A percentile compares a stretch with the other conserved stretches of the same genome.
phyloP scores from a whole-genome alignment of 441 rosid species.

The Arabidopsis hybrid region DNA sequence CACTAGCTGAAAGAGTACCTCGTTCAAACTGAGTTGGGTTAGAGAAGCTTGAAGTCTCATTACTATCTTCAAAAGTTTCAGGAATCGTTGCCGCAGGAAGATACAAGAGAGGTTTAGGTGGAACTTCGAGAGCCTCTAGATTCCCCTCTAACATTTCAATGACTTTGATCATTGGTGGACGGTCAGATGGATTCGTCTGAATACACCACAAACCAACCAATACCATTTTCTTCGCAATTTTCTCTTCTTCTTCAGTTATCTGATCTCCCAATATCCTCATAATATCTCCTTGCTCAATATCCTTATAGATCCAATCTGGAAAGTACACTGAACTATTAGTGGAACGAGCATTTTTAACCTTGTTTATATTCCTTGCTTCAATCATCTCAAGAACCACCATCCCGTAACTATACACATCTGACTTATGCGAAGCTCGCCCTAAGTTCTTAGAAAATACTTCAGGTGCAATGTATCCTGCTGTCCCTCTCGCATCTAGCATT shows the following conservation, averaged over 20 bases:
- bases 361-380: neutral
- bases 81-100: conserved; percentile 11
- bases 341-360: neutral
- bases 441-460: conserved; percentile 47
- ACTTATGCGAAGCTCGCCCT: conserved; percentile 50
- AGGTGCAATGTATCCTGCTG: conserved; percentile 53
- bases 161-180: conserved; percentile 57
- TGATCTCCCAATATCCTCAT: conserved; percentile 12
- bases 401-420: neutral
- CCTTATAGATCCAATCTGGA: conserved; percentile 38
- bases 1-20: neutral
- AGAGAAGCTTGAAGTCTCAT: no score
- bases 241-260: conserved; percentile 35
- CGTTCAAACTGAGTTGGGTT: neutral
- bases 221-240: conserved; percentile 49
- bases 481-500: conserved; percentile 44
- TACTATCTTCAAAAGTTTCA: conserved; percentile 19
- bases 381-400: neutral
- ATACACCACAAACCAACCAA: conserved; percentile 61
- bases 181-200: conserved; percentile 49
- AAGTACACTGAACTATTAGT: neutral
- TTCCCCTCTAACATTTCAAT: conserved; percentile 55
- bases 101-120: conserved; percentile 50
- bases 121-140: conserved; percentile 44
- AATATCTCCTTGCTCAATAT: conserved; percentile 30